phyloP scores from a whole-genome alignment of 768 basidiomycete genomes.

The Phylloporus sp. region DNA sequence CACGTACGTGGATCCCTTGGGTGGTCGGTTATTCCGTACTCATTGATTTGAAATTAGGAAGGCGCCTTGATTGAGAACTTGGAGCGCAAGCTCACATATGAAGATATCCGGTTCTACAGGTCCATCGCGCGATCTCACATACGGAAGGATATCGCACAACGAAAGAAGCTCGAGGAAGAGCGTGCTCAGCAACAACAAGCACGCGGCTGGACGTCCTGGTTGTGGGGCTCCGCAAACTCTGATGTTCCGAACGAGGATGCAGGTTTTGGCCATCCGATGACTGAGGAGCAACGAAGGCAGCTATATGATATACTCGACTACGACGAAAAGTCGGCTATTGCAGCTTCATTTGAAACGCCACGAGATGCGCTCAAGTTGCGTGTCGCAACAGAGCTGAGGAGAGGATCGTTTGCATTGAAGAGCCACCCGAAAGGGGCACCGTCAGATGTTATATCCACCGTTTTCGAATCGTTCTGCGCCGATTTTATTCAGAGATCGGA shows the following conservation, averaged over 20 bases:
- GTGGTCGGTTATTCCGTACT: not conserved
- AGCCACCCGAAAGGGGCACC: slow-evolving; percentile 61
- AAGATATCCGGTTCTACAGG: slow-evolving; percentile 95
- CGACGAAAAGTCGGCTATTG: slow-evolving; percentile 78
- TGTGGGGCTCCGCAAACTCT: slow-evolving; percentile 65
- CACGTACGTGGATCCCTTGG: slow-evolving; percentile 42
- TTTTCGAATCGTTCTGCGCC: slow-evolving; percentile 85
- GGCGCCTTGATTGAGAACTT: slow-evolving; percentile 51
- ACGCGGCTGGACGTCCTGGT: slow-evolving; percentile 69
- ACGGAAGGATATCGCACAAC: slow-evolving; percentile 75
- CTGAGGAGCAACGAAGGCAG: slow-evolving; percentile 85
- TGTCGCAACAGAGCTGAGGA: slow-evolving; percentile 73
- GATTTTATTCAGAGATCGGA: slow-evolving; percentile 81
- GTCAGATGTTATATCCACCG: slow-evolving; percentile 76
- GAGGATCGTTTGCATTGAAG: slow-evolving; percentile 83
- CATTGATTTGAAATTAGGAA: slow-evolving; percentile 40
- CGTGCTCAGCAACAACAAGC: slow-evolving; percentile 53
- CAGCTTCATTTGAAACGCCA: slow-evolving; percentile 65
- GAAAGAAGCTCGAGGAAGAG: slow-evolving; percentile 64
- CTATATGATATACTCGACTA: slow-evolving; percentile 89
- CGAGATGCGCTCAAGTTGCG: slow-evolving; percentile 77
- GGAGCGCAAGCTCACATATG: slow-evolving; percentile 83
- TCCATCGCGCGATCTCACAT: slow-evolving; percentile 88
- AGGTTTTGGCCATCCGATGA: slow-evolving; percentile 67
- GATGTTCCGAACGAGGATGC: slow-evolving; percentile 45